Conservation (phyloP, 2,329 filamentous ascomycete genomes). For the Teratosphaeria nubilosa region DNA sequence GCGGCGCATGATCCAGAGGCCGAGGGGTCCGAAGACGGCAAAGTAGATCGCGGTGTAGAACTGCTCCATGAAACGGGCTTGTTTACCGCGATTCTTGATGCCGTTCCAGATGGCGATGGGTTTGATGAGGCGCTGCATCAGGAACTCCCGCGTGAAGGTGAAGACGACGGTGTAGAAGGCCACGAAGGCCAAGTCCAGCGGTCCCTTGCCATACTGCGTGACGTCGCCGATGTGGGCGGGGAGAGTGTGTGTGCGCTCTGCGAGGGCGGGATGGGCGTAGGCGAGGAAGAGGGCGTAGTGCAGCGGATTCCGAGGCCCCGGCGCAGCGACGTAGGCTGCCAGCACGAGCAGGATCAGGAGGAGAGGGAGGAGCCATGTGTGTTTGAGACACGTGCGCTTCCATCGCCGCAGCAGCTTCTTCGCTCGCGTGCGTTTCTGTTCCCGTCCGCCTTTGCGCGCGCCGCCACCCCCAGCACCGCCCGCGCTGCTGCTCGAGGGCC, state of each 20-base stretch:
- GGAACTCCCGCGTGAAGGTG: slow-evolving; percentile 87
- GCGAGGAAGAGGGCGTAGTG: slow-evolving; percentile 81
- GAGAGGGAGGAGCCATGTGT: slow-evolving; percentile 60
- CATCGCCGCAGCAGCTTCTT: slow-evolving; percentile 35
- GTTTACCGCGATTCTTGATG: slow-evolving; percentile 64
- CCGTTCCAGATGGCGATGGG: slow-evolving; percentile 63
- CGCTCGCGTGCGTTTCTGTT: slow-evolving; percentile 37
- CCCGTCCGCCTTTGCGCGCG: slow-evolving; percentile 11
- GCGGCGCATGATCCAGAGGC: slow-evolving; percentile 80
- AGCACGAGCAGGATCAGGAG: slow-evolving; percentile 55
- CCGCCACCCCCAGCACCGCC: neutral
- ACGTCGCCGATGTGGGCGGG: slow-evolving; percentile 36
- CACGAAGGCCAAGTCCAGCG: slow-evolving; percentile 76
- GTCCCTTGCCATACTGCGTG: slow-evolving; percentile 78
- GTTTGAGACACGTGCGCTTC: slow-evolving; percentile 37
- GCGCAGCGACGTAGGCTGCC: slow-evolving; percentile 62
- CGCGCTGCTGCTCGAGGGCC: slow-evolving; percentile 13
- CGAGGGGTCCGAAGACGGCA: slow-evolving; percentile 66
- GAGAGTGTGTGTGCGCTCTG: slow-evolving; percentile 24
- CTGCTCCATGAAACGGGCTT: slow-evolving; percentile 91
- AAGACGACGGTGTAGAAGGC: slow-evolving; percentile 81
- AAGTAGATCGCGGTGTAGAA: slow-evolving; percentile 92
- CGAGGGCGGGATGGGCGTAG: slow-evolving; percentile 51
- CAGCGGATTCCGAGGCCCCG: slow-evolving; percentile 66
- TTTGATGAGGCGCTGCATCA: slow-evolving; percentile 82